Evolutionary conservation across 176 grass and related monocot species (phyloP).

Genomic region (Hsuehochloa calcarea): DNA sequence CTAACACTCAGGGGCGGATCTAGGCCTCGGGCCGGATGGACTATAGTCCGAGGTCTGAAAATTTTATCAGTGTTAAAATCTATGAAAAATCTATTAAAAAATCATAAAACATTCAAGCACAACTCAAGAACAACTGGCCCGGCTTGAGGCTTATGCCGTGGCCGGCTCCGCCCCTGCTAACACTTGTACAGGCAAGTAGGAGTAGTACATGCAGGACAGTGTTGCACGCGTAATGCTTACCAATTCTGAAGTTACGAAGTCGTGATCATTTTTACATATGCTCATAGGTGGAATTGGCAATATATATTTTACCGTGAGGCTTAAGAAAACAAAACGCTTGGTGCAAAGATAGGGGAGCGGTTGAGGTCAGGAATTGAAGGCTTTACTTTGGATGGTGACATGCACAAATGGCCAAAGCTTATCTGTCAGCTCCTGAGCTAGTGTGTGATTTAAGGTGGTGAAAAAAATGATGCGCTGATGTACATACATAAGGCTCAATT

Average conservation of each 20-base stretch:
- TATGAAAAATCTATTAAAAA: too few relatives aligned
- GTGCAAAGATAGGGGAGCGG: background rate
- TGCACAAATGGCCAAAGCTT: conserved; percentile 20
- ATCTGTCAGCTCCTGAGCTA: background rate
- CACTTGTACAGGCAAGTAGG: background rate
- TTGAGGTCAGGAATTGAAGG: background rate
- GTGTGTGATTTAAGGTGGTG: background rate
- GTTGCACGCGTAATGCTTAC: background rate
- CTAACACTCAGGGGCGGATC: too few relatives aligned
- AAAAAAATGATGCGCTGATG: background rate
- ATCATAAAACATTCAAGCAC: too few relatives aligned
- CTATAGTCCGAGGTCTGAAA: too few relatives aligned
- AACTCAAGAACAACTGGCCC: too few relatives aligned
- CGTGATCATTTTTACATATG: background rate
- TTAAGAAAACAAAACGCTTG: conserved; percentile 14
- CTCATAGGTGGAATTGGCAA: background rate
- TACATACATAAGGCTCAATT: background rate
- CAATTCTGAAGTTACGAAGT: background rate
- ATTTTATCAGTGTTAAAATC: too few relatives aligned
- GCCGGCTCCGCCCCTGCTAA: too few relatives aligned
- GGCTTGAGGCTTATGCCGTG: too few relatives aligned
- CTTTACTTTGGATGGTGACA: conserved; percentile 8
- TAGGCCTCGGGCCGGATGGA: too few relatives aligned
- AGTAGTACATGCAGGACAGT: background rate
- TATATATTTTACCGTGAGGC: background rate